Conservation (phyloP, 1,284 basidiomycete species). For the Moesziomyces globuligerus region DNA sequence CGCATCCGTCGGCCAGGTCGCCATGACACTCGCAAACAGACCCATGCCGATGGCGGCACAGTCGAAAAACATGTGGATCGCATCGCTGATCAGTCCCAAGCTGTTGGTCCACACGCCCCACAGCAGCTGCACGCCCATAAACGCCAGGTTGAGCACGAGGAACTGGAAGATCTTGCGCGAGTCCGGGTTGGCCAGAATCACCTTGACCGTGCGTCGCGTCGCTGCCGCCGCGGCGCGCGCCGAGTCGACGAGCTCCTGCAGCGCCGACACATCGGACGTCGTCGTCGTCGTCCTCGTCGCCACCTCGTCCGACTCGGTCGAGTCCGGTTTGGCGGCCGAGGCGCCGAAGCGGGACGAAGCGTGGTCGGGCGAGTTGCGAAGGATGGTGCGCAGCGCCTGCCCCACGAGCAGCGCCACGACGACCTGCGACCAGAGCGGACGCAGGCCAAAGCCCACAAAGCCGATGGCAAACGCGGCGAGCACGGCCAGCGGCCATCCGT, state of each 20-base stretch:
- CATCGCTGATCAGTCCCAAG: slow-evolving; percentile 94
- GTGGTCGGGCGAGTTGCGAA: slow-evolving; percentile 60
- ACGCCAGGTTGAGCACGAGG: slow-evolving; percentile 89
- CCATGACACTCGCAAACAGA: slow-evolving; percentile 95
- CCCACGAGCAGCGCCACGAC: slow-evolving; percentile 50
- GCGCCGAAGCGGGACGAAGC: slow-evolving; percentile 44
- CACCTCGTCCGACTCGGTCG: background rate
- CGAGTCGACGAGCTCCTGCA: slow-evolving; percentile 43
- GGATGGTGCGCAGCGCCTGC: slow-evolving; percentile 54
- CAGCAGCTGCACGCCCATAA: slow-evolving; percentile 78
- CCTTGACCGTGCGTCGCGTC: slow-evolving; percentile 73
- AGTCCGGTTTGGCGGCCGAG: slow-evolving; percentile 11
- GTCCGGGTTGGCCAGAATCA: slow-evolving; percentile 88
- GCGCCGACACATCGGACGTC: slow-evolving; percentile 35
- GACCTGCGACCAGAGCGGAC: slow-evolving; percentile 36
- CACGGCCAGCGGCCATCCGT: slow-evolving; percentile 63
- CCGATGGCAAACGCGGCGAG: slow-evolving; percentile 54
- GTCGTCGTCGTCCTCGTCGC: slow-evolving; percentile 9
- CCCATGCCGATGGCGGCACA: slow-evolving; percentile 97
- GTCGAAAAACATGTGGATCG: slow-evolving; percentile 99
- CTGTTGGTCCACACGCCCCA: slow-evolving; percentile 95
- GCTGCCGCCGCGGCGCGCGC: slow-evolving; percentile 31
- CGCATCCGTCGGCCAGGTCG: slow-evolving; percentile 94
- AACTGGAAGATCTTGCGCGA: slow-evolving; percentile 97
- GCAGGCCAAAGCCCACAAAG: slow-evolving; percentile 56